These are phyloP conservation scores for Corrigiola litoralis DNA, from an alignment of 179 eudicot genomes.

Conservation along the genomic window DNA sequence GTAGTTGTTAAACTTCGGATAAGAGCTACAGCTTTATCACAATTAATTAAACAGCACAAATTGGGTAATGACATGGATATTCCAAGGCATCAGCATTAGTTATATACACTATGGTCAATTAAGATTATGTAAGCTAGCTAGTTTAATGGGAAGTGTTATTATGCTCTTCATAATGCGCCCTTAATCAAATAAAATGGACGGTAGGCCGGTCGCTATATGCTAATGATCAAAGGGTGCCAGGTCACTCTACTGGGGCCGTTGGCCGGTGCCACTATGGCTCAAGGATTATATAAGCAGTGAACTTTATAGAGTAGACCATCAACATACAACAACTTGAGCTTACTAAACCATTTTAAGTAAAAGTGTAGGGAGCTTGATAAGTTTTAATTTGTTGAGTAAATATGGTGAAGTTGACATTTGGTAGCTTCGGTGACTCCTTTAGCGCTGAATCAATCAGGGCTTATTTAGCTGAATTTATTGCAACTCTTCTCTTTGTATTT, in stretches of 20 bases:
- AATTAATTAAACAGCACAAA: constrained; percentile 9
- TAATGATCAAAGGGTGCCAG: constrained; percentile 17
- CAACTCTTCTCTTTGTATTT: constrained; percentile 31
- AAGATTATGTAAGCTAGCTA: constrained; percentile 11
- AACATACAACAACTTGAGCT: background rate
- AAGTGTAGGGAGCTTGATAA: background rate
- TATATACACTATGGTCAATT: constrained; percentile 6
- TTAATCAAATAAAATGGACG: constrained; percentile 23
- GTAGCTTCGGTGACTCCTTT: constrained; percentile 33
- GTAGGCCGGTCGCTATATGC: constrained; percentile 30
- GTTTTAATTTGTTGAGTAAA: background rate
- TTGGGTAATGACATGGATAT: constrained; percentile 18
- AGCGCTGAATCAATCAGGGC: constrained; percentile 26
- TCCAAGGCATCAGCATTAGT: constrained; percentile 12
- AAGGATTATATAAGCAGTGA: constrained; percentile 23
- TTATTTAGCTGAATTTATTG: constrained; percentile 36
- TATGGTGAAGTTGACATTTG: constrained; percentile 34
- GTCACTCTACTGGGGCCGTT: constrained; percentile 19
- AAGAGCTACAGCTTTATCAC: constrained; percentile 17
- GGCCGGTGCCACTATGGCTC: constrained; percentile 18
- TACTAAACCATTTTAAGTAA: background rate
- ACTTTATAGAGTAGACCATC: constrained; percentile 7
- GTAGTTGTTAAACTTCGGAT: constrained; percentile 13
- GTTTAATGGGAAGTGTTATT: constrained; percentile 7
- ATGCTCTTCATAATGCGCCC: constrained; percentile 11